Evolutionary conservation across 2,329 filamentous ascomycete species (phyloP), one percentile per base, ranked within the genome.

Genomic region (Tolypocladium ophioglossoides): DNA sequence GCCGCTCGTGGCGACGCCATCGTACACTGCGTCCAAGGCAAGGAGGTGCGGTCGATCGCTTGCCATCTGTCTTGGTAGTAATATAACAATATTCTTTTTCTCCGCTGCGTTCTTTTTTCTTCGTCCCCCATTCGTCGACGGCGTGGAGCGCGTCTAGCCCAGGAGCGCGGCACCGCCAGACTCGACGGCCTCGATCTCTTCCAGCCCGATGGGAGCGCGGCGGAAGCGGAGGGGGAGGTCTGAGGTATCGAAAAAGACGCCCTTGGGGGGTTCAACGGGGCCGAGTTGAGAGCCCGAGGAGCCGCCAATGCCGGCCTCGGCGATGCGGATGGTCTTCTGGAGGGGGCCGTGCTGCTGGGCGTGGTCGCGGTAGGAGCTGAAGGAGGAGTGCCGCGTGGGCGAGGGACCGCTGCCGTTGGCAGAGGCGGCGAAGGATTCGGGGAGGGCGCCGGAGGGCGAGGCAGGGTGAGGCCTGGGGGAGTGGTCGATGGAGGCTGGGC

Each of bases 111-210:
- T 24, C 18, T 2, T 22, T 35, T 40, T 39, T 24, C 20, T 6
- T 34, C 37, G 18, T 38, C 53, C 50, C 53, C 53, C 18, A 12
- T n/a, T 37, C 14, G 8, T 41, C 35, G 20, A 27, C 41, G n/a
- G 14, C 5, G 16, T 6, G 8, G n/a, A 35, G 7, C 22, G n/a
- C 12, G 35, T 60, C 65, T 70, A 81, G 58, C 74, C 73, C 59
- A 78, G 71, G 54, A 78, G 68, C 38, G 78, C 73, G 37, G 92
- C 94, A 55, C 94, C 94, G 54, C 91, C 94, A 54, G 89, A 94
- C 82, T 96, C 91, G 66, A 99, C 82, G 24, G 91, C 91, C 71
- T 97, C 94, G 57, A 99, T 99, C 80, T 99, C 94, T 46, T 85
- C 84, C 62, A 85, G 72, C 39, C 82, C 85, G 73, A 91, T 87